Evolutionary conservation across 108 stramenopile genomes (phyloP).

Genomic region (Parmales sp.): DNA sequence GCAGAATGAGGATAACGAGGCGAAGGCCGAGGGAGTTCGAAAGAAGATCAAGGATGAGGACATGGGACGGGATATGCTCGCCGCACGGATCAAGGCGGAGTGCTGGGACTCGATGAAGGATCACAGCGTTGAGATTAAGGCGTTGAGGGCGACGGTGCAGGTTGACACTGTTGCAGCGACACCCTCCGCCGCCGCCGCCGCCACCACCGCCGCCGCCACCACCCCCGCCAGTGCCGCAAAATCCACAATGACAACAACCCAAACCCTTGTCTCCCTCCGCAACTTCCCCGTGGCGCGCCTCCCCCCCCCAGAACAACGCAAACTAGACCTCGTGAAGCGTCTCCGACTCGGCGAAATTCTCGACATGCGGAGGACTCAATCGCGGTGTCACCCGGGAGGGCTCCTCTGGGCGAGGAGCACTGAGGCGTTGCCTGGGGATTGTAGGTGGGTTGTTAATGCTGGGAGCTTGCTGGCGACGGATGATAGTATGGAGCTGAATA

Average conservation of each 20-base stretch:
- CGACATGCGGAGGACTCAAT: conserved; percentile 6
- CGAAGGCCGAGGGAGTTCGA: not conserved
- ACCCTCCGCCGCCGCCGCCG: no score
- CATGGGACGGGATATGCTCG: not conserved
- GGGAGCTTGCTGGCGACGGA: conserved; percentile 4
- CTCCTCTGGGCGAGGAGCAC: not conserved
- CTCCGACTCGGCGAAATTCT: conserved; percentile 17
- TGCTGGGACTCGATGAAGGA: conserved; percentile 26
- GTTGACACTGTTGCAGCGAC: no score
- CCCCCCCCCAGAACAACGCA: not conserved
- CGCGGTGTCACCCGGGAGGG: no score
- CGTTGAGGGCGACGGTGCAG: not conserved
- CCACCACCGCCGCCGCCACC: no score
- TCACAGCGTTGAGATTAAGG: conserved; percentile 6
- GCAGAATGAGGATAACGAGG: not conserved
- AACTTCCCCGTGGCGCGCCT: conserved; percentile 16
- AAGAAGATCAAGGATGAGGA: not conserved
- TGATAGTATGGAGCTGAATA: not conserved
- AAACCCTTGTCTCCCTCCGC: not conserved
- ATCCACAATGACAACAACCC: no score
- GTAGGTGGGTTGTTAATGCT: conserved; percentile 17
- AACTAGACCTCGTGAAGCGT: conserved; percentile 11
- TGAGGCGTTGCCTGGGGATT: not conserved
- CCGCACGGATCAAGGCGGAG: conserved; percentile 8
- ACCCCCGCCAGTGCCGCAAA: no score